Evolutionary conservation across 2,329 filamentous ascomycete genomes (phyloP), one percentile per base, ranked within the genome.

Genomic region (Aspergillus puulaauensis): DNA sequence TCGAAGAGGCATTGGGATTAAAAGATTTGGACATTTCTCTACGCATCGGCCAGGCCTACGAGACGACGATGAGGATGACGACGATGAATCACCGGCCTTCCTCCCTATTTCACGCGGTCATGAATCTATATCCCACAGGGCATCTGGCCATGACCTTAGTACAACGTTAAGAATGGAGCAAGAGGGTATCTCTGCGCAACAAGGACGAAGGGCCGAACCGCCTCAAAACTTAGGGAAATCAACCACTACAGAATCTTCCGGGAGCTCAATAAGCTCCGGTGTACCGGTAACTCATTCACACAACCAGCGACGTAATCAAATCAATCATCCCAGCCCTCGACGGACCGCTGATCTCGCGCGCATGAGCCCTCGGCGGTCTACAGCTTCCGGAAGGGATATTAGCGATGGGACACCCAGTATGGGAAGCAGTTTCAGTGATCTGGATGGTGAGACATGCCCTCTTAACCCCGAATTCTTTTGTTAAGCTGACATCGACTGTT

Each of bases 391-490:
- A 3, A 72, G 72, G 41, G 78, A 80, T 24, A 75, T 78, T 12
- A 84, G 81, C 56, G 82, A 84, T 59, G 82, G 82, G 12, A 83
- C 81, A 9, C 83, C 83, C 3, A 85, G 83, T 61, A 86, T 86
- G 82, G 86, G 85, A 0, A 87, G 84, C 61, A 87, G 84, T 56
- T 88, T 87, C 64, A 86, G 83, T 63, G 86, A 88, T 69, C 74
- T 88, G 37, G 86, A 88, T 68, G 83, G 84, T 83, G 72, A 57
- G 70, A 59, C 17, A 24, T 6, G 31, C 23, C 11, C 27, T 11
- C 8, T 15, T 52, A 12, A 39, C 24, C 35, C 17, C 39, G 33
- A 15, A 14, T 6, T 3, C 1, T 17, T 23, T 44, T 7, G 11
- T 41, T 5, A 9, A 9, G 45, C 37, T 53, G 15, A 56, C 55